Evolutionary conservation across 2,329 filamentous ascomycete genomes (phyloP), one percentile per base, ranked within the genome.

Genomic region (Diaporthe vexans): DNA sequence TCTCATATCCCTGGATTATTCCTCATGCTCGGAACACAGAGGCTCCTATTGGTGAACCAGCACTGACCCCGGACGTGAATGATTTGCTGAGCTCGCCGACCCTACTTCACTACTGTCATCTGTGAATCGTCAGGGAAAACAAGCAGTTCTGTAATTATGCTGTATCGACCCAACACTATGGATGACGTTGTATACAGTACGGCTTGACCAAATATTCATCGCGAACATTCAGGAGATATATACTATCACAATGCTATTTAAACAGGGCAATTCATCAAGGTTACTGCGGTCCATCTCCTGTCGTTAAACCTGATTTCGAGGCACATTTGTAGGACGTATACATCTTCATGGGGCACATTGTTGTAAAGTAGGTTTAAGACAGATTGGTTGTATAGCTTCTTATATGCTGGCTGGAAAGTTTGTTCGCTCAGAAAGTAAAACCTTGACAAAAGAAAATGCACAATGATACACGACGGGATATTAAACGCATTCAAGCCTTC

Each of bases 121-220:
- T 61, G 54, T 26, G 80, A 81, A 19, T 76, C 29, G 84, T 6
- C 59, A 84, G 5, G 17, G 43, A 48, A 48, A 48, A 21, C 6
- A 21, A 7, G 21, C 8, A 7, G 7, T 48, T 9, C 4, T 21
- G 43, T 48, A 48, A 21, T 48, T 8, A 33, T 33, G 3, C 6
- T 33, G 29, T 1, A 6, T 33, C 5, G 29, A 33, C 29, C 29
- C 5, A 3, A 7, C 29, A 7, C 29, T 6, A 4, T 33, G 7
- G 29, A 33, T 6, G 4, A 33, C 29, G 29, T 33, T 33, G 29
- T 4, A 33, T 33, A 33, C 6, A 33, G 29, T 33, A 33, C 6
- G 5, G 29, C 29, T 5, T 33, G 29, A 33, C 29, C 1, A 33
- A 4, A 33, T 5, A 33, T 33, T 33, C 3, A 33, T 33, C 29